A percentile compares a stretch with the other conserved stretches of the same genome.
phyloP scores from a whole-genome alignment of 768 basidiomycete genomes.

The Pleurotus pulmonarius region DNA sequence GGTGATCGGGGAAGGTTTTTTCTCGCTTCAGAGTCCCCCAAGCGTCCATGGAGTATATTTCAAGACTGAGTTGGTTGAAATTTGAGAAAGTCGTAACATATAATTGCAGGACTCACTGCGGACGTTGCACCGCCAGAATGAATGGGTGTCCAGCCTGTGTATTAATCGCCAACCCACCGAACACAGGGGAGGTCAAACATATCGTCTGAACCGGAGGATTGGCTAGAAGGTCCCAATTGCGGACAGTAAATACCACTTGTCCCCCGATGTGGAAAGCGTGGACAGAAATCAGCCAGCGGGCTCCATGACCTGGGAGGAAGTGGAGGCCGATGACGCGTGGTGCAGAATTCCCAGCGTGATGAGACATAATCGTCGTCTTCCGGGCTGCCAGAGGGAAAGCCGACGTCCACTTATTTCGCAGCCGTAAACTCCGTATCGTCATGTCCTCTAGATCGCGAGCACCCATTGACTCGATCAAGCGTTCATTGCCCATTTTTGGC shows the following conservation, averaged over 20 bases:
- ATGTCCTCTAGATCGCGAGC: slow-evolving; percentile 41
- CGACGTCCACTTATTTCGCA: slow-evolving; percentile 49
- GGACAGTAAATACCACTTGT: slow-evolving; percentile 31
- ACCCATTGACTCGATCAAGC: slow-evolving; percentile 29
- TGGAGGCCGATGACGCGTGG: slow-evolving; percentile 40
- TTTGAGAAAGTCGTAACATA: no score
- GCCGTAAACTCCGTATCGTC: slow-evolving; percentile 32
- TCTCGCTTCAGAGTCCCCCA: slow-evolving; percentile 26
- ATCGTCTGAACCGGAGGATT: slow-evolving; percentile 39
- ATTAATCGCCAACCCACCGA: slow-evolving; percentile 46
- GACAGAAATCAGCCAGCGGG: slow-evolving; percentile 46
- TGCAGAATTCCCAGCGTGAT: slow-evolving; percentile 14
- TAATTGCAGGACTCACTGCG: slow-evolving; percentile 26
- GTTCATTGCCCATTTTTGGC: slow-evolving; percentile 29
- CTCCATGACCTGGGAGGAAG: slow-evolving; percentile 40
- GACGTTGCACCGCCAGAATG: slow-evolving; percentile 38
- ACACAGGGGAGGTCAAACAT: slow-evolving; percentile 27
- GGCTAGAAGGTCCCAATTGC: slow-evolving; percentile 53
- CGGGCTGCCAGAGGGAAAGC: slow-evolving; percentile 28
- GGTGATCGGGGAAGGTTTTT: slow-evolving; percentile 25
- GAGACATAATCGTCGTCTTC: slow-evolving; percentile 18
- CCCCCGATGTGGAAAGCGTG: slow-evolving; percentile 17
- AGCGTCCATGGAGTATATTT: slow-evolving; percentile 38
- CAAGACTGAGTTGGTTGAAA: slow-evolving; percentile 25
- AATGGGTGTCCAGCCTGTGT: slow-evolving; percentile 27